Evolutionary conservation across 2,329 filamentous ascomycete genomes (phyloP), one percentile per base, ranked within the genome.

Genomic region (Periconia digitata): DNA sequence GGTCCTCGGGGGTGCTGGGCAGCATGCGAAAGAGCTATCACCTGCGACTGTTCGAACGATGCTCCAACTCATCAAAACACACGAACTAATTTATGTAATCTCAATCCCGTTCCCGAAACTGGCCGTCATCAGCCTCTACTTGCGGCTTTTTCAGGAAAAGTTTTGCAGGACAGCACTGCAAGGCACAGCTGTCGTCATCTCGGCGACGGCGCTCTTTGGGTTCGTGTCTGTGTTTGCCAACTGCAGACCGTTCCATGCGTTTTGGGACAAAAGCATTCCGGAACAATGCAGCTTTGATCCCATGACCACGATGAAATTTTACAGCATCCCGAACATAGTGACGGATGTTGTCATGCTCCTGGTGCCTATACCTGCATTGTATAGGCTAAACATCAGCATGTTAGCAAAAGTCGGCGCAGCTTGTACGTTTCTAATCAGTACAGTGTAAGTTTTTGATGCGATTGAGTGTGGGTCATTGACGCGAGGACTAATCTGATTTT

Each of bases 291-390:
- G 42, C 2, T 54, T 60, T 47, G 44, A 60, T 21, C 36, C 38
- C 6, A 50, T 51, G 41, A 38, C 41, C 5, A 46, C 42, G 1
- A 54, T 58, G 23, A 50, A 58, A 49, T 43, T 64, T 58, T 43
- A 63, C 44, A 57, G 58, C 40, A 43, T 72, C 18, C 66, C 69
- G 6, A 72, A 72, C 44, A 70, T 73, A n/a, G 40, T 65, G 6
- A 70, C 72, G 17, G 70, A 74, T 47, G 47, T 64, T 3, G 51
- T 67, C 4, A 53, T 74, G 44, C 53, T 73, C 1, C 18, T 64
- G 2, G 50, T 73, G 7, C 71, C 72, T 3, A 52, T 72, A 22
- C 70, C 70, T 2, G 60, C 67, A 6, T 40, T 73, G 10, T 68
- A 59, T 58, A 60, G 55, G 2, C 51, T 73, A 7, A 58, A 63